phyloP scores from a whole-genome alignment of 1,284 basidiomycete genomes.

The Kalmanozyma brasiliensis region DNA sequence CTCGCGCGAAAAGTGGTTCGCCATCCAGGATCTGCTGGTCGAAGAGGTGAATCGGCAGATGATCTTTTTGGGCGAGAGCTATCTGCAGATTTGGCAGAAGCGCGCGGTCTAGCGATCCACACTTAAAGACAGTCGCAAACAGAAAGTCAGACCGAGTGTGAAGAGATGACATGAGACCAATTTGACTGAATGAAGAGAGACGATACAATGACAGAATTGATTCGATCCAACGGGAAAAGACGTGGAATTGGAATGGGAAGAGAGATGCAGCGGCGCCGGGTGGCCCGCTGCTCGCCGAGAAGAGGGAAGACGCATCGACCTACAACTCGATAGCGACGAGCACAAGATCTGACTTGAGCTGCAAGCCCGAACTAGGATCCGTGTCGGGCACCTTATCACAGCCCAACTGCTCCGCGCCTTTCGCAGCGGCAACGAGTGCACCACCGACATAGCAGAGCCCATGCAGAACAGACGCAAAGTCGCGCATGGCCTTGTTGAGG shows the following conservation, averaged over 20 bases:
- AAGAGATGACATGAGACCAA: conserved; percentile 4
- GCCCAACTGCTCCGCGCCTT: conserved; percentile 2
- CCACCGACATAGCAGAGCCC: conserved; percentile 64
- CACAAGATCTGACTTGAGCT: conserved; percentile 28
- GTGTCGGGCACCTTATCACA: conserved; percentile 12
- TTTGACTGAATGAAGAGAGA: conserved; percentile 5
- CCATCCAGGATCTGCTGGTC: conserved; percentile 95
- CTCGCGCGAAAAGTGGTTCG: conserved; percentile 84
- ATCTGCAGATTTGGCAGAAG: conserved; percentile 73
- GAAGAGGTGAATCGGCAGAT: conserved; percentile 94
- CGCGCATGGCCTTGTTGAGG: conserved; percentile 43
- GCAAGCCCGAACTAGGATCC: conserved; percentile 29
- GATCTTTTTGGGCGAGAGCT: conserved; percentile 96
- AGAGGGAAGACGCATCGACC: not conserved
- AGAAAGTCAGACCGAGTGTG: not conserved
- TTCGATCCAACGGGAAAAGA: conserved; percentile 23
- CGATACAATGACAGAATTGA: conserved; percentile 28
- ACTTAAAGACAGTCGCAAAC: not conserved
- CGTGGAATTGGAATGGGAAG: conserved; percentile 6
- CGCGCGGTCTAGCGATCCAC: not conserved
- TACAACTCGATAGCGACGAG: conserved; percentile 48
- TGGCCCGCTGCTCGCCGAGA: too few relatives aligned
- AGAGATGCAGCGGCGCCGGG: too few relatives aligned
- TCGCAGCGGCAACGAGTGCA: conserved; percentile 43
- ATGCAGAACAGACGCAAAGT: conserved; percentile 53